Conservation (phyloP, 805 yeast genomes). For the Hanseniaspora taiwanica region DNA sequence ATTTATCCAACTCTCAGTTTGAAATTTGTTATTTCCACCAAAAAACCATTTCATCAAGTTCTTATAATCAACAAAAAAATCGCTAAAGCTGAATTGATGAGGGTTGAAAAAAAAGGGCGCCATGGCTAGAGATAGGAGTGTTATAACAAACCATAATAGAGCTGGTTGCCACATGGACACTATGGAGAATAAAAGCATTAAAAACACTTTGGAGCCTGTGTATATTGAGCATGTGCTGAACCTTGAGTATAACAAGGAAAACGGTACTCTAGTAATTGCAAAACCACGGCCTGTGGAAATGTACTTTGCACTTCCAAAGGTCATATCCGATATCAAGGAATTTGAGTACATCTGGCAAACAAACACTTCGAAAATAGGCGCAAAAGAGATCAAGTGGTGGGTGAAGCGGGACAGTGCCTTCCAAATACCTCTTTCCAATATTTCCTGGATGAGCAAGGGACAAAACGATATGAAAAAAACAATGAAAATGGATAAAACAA, state of each 20-base stretch:
- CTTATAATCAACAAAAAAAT: constrained; percentile 58
- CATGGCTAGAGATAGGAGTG: constrained; percentile 48
- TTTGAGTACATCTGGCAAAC: constrained; percentile 87
- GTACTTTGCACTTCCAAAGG: constrained; percentile 86
- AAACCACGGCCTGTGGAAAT: constrained; percentile 91
- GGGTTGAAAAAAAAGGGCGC: constrained; percentile 72
- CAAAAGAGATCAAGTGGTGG: constrained; percentile 67
- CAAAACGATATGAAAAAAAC: constrained; percentile 87
- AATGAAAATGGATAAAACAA: constrained; percentile 79
- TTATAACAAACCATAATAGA: constrained; percentile 61
- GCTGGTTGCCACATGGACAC: constrained; percentile 73
- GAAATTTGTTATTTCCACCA: constrained; percentile 60
- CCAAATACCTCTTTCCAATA: constrained; percentile 74
- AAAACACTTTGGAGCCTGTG: constrained; percentile 55
- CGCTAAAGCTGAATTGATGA: constrained; percentile 56
- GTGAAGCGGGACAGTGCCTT: constrained; percentile 57
- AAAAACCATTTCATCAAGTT: constrained; percentile 62
- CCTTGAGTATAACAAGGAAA: constrained; percentile 57
- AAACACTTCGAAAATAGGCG: constrained; percentile 90
- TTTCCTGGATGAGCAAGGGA: constrained; percentile 77
- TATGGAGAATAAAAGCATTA: constrained; percentile 64
- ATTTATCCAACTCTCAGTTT: constrained; percentile 67
- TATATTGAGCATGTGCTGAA: constrained; percentile 70
- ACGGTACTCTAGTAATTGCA: constrained; percentile 72
- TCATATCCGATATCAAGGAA: constrained; percentile 58